These are phyloP conservation scores for Verticillium nubilum DNA, from an alignment of 2,329 filamentous ascomycete genomes.

Conservation along the genomic window DNA sequence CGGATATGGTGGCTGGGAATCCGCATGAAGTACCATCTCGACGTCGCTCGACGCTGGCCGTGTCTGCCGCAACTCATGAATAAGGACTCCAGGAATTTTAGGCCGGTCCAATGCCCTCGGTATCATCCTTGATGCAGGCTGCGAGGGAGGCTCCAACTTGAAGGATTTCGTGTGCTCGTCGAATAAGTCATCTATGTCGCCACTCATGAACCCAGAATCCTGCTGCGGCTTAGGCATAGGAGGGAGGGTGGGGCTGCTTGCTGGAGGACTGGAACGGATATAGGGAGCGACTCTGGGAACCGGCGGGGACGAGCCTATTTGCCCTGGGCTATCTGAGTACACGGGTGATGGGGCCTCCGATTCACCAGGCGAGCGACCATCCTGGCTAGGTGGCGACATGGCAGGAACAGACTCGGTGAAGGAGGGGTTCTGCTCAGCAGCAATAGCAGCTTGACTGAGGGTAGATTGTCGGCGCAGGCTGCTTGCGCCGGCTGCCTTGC, in stretches of 20 bases:
- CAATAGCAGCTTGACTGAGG: constrained; percentile 35
- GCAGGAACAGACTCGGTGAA: constrained; percentile 39
- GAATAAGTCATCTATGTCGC: constrained; percentile 64
- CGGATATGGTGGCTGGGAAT: neutral
- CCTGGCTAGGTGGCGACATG: constrained; percentile 41
- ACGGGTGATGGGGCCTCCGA: constrained; percentile 45
- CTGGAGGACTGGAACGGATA: constrained; percentile 55
- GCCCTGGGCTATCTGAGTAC: constrained; percentile 63
- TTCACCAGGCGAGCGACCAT: constrained; percentile 46
- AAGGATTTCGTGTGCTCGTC: constrained; percentile 47
- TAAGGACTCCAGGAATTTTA: constrained; percentile 31
- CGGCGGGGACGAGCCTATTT: constrained; percentile 87
- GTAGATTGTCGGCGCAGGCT: constrained; percentile 56
- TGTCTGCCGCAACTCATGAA: constrained; percentile 30
- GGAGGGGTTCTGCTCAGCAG: constrained; percentile 25
- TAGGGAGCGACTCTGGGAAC: constrained; percentile 58
- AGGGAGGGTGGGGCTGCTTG: constrained; percentile 74
- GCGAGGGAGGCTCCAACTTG: constrained; percentile 22
- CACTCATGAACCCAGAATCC: constrained; percentile 84
- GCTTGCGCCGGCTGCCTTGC: constrained; percentile 36
- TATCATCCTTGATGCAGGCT: constrained; percentile 20
- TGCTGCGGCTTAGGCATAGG: constrained; percentile 56
- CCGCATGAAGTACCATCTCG: constrained; percentile 1
- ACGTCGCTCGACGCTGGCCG: constrained; percentile 7
- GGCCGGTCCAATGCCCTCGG: constrained; percentile 23